Evolutionary conservation across 2,329 filamentous ascomycete genomes (phyloP), one percentile per base, ranked within the genome.

Genomic region (Cladosporium sp.): DNA sequence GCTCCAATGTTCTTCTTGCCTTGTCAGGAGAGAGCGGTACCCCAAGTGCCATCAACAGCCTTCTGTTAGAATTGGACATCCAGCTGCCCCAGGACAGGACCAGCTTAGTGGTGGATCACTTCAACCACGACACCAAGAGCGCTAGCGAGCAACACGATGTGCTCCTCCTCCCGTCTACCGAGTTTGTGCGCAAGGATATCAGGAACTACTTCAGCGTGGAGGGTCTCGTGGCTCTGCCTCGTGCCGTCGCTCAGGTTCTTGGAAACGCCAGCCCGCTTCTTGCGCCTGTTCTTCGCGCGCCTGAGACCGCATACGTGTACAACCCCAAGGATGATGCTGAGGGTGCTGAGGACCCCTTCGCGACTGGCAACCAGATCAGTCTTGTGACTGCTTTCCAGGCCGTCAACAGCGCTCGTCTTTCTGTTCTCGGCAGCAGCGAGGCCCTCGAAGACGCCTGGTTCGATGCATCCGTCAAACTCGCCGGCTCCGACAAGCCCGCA

Each of bases 391-490:
- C 85, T 9, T 75, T 95, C 69, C 93, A 98, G 74, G 89, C 88
- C 25, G 85, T 90, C 69, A 97, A 97, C 76, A 94, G 88, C 49
- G 93, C 93, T 7, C 86, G 93, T 52, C 80, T 98, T 64, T 85
- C 86, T 30, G 79, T 98, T 16, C 72, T 97, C 35, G 92, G 91
- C 50, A 88, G 89, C 22, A 84, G 84, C 25, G 93, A 96, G 72
- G 83, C 92, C 73, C 77, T 98, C 55, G 82, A 90, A 70, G 83
- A 98, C 70, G 78, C 83, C 69, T 97, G 92, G 88, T 90, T 96
- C 63, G 84, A 85, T 50, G 86, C 86, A 49, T 83, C 83, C 66
- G 88, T 94, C 42, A 78, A 85, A 69, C 70, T 72, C 7, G 67
- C 73, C 11, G 67, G 61, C 39, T 63, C 71, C 41, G 67, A 63